Conservation (phyloP, 164 flowering plant genomes). For the Vitis amurensis region DNA sequence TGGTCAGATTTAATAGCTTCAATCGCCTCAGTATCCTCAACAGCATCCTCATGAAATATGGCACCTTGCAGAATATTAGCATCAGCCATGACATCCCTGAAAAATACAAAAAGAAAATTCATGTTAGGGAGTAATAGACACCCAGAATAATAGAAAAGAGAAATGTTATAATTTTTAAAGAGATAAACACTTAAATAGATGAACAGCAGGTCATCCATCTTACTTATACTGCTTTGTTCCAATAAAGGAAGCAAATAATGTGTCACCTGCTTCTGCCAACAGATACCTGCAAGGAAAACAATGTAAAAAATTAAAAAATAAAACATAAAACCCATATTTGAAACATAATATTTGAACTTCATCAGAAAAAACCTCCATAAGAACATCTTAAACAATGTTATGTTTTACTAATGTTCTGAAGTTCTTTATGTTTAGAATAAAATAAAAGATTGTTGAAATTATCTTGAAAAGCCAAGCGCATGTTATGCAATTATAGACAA, state of each 20-base stretch:
- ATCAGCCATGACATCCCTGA: conserved; percentile 91
- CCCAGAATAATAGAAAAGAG: too few relatives aligned
- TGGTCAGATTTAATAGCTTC: conserved; percentile 39
- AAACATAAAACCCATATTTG: background rate
- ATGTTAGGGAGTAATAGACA: background rate
- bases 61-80: conserved; percentile 96
- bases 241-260: conserved; percentile 93
- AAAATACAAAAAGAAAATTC: conserved; percentile 2
- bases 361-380: too few relatives aligned
- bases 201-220: conserved; percentile 20
- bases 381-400: too few relatives aligned
- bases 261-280: conserved; percentile 96
- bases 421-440: too few relatives aligned
- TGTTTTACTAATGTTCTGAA: too few relatives aligned
- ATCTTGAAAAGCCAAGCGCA: too few relatives aligned
- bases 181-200: background rate
- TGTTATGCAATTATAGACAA: too few relatives aligned
- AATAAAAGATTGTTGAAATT: too few relatives aligned
- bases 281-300: conserved; percentile 58
- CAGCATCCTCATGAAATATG: conserved; percentile 78
- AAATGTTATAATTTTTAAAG: conserved; percentile 7
- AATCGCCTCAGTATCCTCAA: conserved; percentile 45
- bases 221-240: conserved; percentile 97
- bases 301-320: background rate
- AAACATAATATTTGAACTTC: background rate